A percentile compares a stretch with the other conserved stretches of the same genome.
Conservation (phyloP, 179 eudicot genomes). For the Beta corolliflora region DNA sequence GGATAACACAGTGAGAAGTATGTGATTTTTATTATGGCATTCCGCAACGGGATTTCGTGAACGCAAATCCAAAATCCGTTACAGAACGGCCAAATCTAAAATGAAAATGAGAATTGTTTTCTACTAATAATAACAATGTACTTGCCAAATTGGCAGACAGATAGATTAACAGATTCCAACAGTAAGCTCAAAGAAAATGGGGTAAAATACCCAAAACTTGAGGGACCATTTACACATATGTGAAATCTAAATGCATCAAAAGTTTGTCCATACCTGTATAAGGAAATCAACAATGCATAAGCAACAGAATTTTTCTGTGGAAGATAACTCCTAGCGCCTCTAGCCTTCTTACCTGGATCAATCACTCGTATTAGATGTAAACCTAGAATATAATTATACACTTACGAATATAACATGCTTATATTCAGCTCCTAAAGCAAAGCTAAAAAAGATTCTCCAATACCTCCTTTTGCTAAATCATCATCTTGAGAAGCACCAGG, state of each 20-base stretch:
- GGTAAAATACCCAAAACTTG: not conserved
- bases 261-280: conserved; percentile 55
- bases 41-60: no score
- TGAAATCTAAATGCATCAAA: conserved; percentile 7
- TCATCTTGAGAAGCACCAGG: conserved; percentile 45
- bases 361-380: conserved; percentile 11
- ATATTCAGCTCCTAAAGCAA: not conserved
- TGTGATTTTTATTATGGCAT: no score
- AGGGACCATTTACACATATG: not conserved
- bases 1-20: no score
- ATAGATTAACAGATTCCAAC: not conserved
- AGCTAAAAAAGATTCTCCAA: not conserved
- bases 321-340: conserved; percentile 53
- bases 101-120: not conserved
- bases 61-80: no score
- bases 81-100: not conserved
- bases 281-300: conserved; percentile 78
- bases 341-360: conserved; percentile 59
- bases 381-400: not conserved
- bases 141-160: not conserved
- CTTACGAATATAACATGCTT: not conserved
- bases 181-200: not conserved
- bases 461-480: conserved; percentile 51
- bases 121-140: not conserved
- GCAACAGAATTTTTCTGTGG: conserved; percentile 94